phyloP scores from a whole-genome alignment of 2,329 filamentous ascomycete genomes.

The Trichophyton rubrum region DNA sequence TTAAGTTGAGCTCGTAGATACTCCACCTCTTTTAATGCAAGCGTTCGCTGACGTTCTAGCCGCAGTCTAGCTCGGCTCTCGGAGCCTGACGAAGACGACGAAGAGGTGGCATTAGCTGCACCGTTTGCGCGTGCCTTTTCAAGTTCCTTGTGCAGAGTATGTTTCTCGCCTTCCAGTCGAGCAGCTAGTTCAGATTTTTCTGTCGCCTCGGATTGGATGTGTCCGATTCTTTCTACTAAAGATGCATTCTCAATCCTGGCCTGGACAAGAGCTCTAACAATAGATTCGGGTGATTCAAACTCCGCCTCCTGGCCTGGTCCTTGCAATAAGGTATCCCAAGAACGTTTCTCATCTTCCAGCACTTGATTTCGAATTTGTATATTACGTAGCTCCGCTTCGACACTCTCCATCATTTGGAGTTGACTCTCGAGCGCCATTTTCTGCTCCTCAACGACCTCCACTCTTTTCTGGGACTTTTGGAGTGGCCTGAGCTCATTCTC shows the following conservation, averaged over 20 bases:
- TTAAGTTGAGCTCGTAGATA: constrained; percentile 87
- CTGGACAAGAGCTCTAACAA: constrained; percentile 72
- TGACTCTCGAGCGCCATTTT: constrained; percentile 71
- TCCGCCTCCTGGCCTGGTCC: constrained; percentile 50
- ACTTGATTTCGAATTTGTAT: constrained; percentile 70
- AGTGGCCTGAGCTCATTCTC: constrained; percentile 77
- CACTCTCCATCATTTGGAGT: constrained; percentile 57
- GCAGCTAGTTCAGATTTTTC: constrained; percentile 67
- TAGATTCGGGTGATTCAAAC: constrained; percentile 76
- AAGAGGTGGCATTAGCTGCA: constrained; percentile 8
- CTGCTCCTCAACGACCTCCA: constrained; percentile 90
- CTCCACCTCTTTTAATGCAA: constrained; percentile 86
- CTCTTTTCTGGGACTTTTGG: constrained; percentile 69
- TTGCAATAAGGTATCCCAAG: constrained; percentile 79
- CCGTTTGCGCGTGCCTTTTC: constrained; percentile 52
- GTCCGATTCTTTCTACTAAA: constrained; percentile 68
- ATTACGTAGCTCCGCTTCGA: constrained; percentile 68
- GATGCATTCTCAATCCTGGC: constrained; percentile 69
- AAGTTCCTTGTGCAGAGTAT: constrained; percentile 52
- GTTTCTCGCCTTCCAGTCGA: constrained; percentile 57
- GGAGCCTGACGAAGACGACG: constrained; percentile 25
- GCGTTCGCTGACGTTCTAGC: constrained; percentile 69
- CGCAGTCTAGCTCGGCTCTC: constrained; percentile 59
- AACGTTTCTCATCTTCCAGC: constrained; percentile 72
- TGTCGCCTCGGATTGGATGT: constrained; percentile 61